Evolutionary conservation across 2,329 filamentous ascomycete species (phyloP).

Genomic region (Colletotrichum sp.): DNA sequence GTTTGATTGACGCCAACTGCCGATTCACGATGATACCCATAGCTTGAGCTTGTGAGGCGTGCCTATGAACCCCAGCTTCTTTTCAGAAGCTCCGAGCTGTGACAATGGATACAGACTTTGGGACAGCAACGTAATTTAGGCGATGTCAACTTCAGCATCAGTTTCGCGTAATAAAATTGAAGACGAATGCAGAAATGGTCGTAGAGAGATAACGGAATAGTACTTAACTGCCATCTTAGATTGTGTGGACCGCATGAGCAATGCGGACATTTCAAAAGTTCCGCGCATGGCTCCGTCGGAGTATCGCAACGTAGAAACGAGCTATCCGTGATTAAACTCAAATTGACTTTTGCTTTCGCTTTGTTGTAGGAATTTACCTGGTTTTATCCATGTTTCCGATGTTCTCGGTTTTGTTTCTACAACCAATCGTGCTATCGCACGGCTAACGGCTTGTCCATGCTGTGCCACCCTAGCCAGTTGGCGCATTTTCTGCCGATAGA

Average conservation of each 20-base stretch:
- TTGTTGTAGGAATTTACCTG: rapidly evolving
- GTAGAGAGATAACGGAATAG: not conserved
- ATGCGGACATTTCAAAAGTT: not conserved
- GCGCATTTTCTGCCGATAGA: not conserved
- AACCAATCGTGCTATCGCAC: not conserved
- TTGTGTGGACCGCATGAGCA: not conserved
- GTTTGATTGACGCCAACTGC: rapidly evolving
- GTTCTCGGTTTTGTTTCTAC: not conserved
- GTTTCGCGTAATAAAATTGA: not conserved
- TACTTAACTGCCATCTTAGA: not conserved
- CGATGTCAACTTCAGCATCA: no score
- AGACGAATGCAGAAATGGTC: rapidly evolving
- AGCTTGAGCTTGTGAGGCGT: rapidly evolving
- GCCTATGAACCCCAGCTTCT: rapidly evolving
- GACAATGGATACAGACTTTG: no score
- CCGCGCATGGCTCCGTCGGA: not conserved
- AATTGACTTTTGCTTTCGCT: not conserved
- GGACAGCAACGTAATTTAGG: no score
- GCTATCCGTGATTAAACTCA: not conserved
- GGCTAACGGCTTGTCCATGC: rapidly evolving
- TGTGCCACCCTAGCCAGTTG: not conserved
- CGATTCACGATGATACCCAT: not conserved
- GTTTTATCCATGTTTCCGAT: not conserved
- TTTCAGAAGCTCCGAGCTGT: not conserved
- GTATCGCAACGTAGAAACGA: not conserved